These are phyloP conservation scores for Craspedostauros australis DNA, from an alignment of 108 stramenopile genomes.

Conservation along the genomic window DNA sequence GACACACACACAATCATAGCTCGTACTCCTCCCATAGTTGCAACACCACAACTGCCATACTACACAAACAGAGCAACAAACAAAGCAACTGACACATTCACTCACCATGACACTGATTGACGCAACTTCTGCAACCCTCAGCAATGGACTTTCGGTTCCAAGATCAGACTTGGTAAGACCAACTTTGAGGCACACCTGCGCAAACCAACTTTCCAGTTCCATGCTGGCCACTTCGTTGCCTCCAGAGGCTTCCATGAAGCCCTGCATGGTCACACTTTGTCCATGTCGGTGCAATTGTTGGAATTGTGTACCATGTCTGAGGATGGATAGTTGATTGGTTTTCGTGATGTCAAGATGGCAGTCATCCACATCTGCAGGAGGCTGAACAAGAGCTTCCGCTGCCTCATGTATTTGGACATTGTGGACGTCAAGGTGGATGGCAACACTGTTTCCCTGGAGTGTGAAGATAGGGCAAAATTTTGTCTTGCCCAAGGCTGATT, in stretches of 20 bases:
- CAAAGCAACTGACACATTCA: too few relatives aligned
- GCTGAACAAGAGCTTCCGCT: constrained; percentile 90
- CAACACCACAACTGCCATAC: too few relatives aligned
- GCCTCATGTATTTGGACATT: constrained; percentile 82
- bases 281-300: constrained; percentile 61
- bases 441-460: constrained; percentile 41
- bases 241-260: constrained; percentile 90
- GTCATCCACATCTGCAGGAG: constrained; percentile 75
- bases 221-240: constrained; percentile 94
- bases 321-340: constrained; percentile 94
- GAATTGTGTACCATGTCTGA: constrained; percentile 54
- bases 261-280: constrained; percentile 94
- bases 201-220: constrained; percentile 95
- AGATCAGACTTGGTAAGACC: constrained; percentile 1
- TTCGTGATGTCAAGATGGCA: constrained; percentile 86
- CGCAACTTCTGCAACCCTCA: too few relatives aligned
- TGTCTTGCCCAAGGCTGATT: constrained; percentile 75
- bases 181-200: constrained; percentile 68
- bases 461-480: constrained; percentile 88
- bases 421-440: constrained; percentile 52
- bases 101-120: too few relatives aligned
- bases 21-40: too few relatives aligned
- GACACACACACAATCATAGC: too few relatives aligned
- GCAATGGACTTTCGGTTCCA: too few relatives aligned
- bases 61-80: too few relatives aligned